Percentiles rank a stretch among this genome's conserved stretches.
phyloP scores from a whole-genome alignment of 192 early-diverging fungal genomes.

The Backusella tarrabulga region DNA sequence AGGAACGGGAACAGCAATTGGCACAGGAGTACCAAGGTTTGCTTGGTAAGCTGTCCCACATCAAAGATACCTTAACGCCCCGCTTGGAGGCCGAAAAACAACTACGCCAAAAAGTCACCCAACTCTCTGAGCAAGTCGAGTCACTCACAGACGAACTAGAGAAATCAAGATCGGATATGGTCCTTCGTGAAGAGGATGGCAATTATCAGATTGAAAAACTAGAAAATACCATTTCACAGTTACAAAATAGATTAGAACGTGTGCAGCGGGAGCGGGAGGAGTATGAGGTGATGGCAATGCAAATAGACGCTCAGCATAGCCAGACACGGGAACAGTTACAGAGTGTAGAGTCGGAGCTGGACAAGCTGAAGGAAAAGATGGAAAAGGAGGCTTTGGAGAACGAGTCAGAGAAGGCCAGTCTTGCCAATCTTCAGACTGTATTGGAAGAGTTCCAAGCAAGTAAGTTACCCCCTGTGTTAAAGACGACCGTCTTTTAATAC shows the following conservation, averaged over 20 bases:
- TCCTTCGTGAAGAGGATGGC: constrained; percentile 58
- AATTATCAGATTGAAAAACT: constrained; percentile 56
- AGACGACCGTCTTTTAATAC: too few relatives aligned
- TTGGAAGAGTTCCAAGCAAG: constrained; percentile 86
- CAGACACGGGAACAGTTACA: constrained; percentile 49
- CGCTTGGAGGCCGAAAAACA: constrained; percentile 85
- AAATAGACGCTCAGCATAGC: constrained; percentile 54
- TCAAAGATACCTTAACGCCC: constrained; percentile 79
- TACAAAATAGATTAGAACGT: constrained; percentile 53
- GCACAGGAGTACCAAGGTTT: constrained; percentile 63
- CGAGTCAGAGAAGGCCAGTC: constrained; percentile 56
- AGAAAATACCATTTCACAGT: constrained; percentile 51
- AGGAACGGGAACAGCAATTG: constrained; percentile 38
- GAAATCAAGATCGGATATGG: constrained; percentile 55
- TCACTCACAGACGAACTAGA: constrained; percentile 48
- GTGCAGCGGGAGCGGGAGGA: constrained; percentile 64
- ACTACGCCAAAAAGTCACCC: constrained; percentile 52
- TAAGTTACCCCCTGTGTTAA: constrained; percentile 25
- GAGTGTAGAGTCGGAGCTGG: constrained; percentile 36
- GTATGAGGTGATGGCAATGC: constrained; percentile 54
- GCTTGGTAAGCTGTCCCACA: constrained; percentile 70
- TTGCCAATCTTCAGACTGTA: constrained; percentile 82
- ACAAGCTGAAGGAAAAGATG: constrained; percentile 45
- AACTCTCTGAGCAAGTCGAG: constrained; percentile 54
- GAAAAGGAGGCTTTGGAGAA: constrained; percentile 46